phyloP scores from a whole-genome alignment of 2,329 filamentous ascomycete genomes.

The Epichloe gansuensis region DNA sequence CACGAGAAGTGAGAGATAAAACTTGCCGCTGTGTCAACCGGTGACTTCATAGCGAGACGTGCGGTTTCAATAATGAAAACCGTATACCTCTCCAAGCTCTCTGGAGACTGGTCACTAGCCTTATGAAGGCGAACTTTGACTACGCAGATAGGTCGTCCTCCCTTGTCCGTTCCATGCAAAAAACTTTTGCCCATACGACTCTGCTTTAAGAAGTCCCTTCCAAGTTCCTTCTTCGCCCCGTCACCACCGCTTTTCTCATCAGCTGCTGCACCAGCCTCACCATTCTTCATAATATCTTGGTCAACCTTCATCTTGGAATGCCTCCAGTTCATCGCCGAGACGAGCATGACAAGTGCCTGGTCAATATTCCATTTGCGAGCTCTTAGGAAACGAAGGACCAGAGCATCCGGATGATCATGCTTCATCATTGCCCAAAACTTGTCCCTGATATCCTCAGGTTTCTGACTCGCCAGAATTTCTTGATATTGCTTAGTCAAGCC shows the following conservation, averaged over 20 bases:
- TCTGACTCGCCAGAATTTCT: constrained; percentile 62
- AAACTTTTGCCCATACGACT: constrained; percentile 87
- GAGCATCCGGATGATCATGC: constrained; percentile 81
- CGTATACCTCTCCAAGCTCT: constrained; percentile 76
- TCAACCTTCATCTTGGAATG: constrained; percentile 74
- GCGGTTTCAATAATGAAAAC: constrained; percentile 91
- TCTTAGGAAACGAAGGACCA: constrained; percentile 69
- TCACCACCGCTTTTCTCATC: constrained; percentile 43
- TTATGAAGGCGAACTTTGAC: constrained; percentile 74
- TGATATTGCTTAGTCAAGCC: constrained; percentile 79
- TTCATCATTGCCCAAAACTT: constrained; percentile 93
- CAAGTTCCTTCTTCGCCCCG: constrained; percentile 46
- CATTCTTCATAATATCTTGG: constrained; percentile 68
- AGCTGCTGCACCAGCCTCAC: constrained; percentile 54
- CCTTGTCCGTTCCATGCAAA: constrained; percentile 74
- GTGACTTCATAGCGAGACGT: constrained; percentile 65
- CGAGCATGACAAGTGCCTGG: constrained; percentile 83
- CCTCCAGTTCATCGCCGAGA: constrained; percentile 91
- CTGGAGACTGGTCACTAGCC: constrained; percentile 68
- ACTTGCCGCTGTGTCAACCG: constrained; percentile 84
- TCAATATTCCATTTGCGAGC: constrained; percentile 95
- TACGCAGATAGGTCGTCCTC: constrained; percentile 74
- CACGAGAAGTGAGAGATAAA: background rate
- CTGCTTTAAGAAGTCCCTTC: constrained; percentile 69
- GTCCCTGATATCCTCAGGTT: constrained; percentile 64